These are phyloP conservation scores for Fusarium stilboides DNA, from an alignment of 2,329 filamentous ascomycete genomes.

Conservation along the genomic window DNA sequence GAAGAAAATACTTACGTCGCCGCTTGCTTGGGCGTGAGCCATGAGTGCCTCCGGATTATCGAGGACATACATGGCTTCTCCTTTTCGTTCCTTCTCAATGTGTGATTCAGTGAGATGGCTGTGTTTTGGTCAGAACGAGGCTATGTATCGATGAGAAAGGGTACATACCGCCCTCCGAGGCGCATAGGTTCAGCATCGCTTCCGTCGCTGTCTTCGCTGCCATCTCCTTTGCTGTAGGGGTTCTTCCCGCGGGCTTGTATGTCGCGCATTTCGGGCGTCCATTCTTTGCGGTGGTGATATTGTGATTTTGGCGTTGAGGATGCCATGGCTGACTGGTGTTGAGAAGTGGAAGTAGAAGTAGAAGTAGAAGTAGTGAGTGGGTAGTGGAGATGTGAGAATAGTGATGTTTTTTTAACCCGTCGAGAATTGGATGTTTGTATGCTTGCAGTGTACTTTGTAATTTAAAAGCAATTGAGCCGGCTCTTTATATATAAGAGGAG, in stretches of 20 bases:
- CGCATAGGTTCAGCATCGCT: constrained; percentile 42
- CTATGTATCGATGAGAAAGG: not conserved
- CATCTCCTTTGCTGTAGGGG: constrained; percentile 57
- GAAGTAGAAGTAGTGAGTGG: no score
- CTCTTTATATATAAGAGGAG: not conserved
- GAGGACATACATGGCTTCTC: constrained; percentile 68
- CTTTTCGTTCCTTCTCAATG: constrained; percentile 60
- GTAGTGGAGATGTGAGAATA: no score
- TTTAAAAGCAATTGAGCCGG: no score
- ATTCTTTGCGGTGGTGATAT: constrained; percentile 57
- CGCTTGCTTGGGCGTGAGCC: constrained; percentile 69
- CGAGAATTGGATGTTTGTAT: not conserved
- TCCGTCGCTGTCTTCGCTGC: constrained; percentile 42
- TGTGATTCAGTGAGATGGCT: constrained; percentile 57
- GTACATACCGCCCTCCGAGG: constrained; percentile 29
- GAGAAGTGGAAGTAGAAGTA: no score
- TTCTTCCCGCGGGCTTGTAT: constrained; percentile 72
- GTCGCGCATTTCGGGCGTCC: constrained; percentile 69
- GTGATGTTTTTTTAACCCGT: no score
- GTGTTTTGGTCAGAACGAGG: constrained; percentile 3
- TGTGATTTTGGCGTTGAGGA: constrained; percentile 34
- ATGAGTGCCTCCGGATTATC: constrained; percentile 72
- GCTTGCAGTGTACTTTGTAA: not conserved
- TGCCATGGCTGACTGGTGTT: constrained; percentile 27
- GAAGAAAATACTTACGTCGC: constrained; percentile 63